Percentiles rank a stretch among this genome's conserved stretches.
Conservation (phyloP, 2,329 filamentous ascomycete genomes). For the Aspergillus sp. region DNA sequence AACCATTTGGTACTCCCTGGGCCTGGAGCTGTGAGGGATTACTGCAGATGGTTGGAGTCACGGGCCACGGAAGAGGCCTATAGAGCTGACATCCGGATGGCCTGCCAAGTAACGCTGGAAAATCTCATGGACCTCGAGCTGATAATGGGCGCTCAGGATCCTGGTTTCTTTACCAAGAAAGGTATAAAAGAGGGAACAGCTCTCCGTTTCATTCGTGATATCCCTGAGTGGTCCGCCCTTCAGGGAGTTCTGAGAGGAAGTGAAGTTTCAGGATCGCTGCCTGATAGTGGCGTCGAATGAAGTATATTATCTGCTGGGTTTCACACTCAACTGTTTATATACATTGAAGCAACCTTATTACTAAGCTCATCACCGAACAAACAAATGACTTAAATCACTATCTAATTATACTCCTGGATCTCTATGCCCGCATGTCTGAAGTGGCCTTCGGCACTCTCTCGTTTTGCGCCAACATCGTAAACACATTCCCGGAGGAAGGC, state of each 20-base stretch:
- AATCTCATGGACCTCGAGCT: conserved; percentile 25
- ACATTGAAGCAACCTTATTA: too few relatives aligned
- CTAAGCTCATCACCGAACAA: too few relatives aligned
- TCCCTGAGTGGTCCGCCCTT: conserved; percentile 16
- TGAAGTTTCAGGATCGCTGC: background rate
- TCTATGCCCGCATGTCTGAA: conserved; percentile 2
- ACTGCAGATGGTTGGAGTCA: conserved; percentile 25
- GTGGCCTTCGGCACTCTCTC: background rate
- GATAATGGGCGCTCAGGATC: conserved; percentile 20
- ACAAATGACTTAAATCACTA: too few relatives aligned
- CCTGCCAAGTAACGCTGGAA: conserved; percentile 21
- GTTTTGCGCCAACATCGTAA: background rate
- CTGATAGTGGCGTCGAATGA: background rate
- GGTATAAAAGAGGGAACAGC: conserved; percentile 22
- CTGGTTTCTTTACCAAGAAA: background rate
- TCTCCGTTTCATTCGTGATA: conserved; percentile 23
- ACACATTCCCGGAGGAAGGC: conserved; percentile 1
- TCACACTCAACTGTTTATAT: too few relatives aligned
- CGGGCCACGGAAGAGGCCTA: conserved; percentile 20
- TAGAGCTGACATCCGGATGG: conserved; percentile 22
- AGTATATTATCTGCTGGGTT: too few relatives aligned
- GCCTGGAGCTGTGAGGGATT: conserved; percentile 22
- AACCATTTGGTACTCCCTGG: conserved; percentile 17
- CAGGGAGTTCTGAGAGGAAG: background rate
- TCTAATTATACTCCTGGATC: background rate